A percentile compares a stretch with the other conserved stretches of the same genome.
Conservation (phyloP, 169 alveolate species). For the Besnoitia besnoiti region DNA sequence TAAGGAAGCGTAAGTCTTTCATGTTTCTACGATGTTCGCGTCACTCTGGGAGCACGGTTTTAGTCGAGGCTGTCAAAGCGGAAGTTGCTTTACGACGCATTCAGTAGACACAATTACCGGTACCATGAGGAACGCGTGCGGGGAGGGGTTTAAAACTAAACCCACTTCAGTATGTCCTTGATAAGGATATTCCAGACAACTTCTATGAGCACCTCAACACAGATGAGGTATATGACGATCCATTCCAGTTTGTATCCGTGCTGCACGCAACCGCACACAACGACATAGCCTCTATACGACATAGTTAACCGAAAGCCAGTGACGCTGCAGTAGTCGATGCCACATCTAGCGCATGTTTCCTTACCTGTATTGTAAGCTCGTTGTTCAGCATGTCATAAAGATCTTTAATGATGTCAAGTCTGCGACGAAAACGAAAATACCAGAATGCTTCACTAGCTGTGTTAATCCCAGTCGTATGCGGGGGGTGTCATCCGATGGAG, state of each 20-base stretch:
- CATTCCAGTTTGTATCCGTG: conserved; percentile 87
- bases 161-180: conserved; percentile 82
- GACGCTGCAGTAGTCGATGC: too few species aligned
- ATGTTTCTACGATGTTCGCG: not conserved
- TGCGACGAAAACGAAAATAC: conserved; percentile 22
- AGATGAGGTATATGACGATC: conserved; percentile 84
- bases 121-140: not conserved
- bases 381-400: conserved; percentile 85
- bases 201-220: conserved; percentile 82
- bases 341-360: not conserved
- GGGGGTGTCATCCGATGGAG: too few species aligned
- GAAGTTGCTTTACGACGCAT: conserved; percentile 53
- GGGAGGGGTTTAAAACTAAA: conserved; percentile 32
- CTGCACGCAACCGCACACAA: conserved; percentile 62
- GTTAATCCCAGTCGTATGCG: too few species aligned
- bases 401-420: conserved; percentile 84
- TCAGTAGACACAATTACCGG: not conserved
- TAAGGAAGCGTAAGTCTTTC: not conserved
- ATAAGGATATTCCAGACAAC: conserved; percentile 86
- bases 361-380: conserved; percentile 81
- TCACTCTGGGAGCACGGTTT: not conserved
- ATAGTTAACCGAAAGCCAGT: too few species aligned
- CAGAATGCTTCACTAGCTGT: too few species aligned
- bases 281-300: not conserved
- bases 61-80: conserved; percentile 65